Conservation (phyloP, 164 flowering plant species). For the Piper betle region DNA sequence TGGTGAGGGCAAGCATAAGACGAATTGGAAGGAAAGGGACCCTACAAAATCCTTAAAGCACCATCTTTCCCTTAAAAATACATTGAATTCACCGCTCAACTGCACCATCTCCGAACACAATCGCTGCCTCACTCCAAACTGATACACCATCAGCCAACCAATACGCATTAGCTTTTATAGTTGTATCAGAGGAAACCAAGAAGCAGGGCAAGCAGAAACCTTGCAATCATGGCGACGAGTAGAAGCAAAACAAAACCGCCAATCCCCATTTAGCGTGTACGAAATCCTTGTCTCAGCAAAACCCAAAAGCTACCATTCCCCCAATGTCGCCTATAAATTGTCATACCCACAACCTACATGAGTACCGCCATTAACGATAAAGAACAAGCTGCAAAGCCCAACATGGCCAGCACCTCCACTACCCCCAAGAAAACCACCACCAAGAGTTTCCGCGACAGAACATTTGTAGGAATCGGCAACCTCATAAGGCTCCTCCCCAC, state of each 20-base stretch:
- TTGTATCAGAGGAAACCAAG: neutral
- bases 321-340: neutral
- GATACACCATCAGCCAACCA: neutral
- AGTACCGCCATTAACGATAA: neutral
- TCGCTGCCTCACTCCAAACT: neutral
- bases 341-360: neutral
- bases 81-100: neutral
- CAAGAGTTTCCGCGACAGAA: constrained; percentile 10
- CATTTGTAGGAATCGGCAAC: constrained; percentile 45
- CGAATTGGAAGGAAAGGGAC: too few species aligned
- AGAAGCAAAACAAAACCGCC: neutral
- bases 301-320: neutral
- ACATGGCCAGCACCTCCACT: constrained; percentile 2
- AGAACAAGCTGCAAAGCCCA: neutral
- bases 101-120: neutral
- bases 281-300: neutral
- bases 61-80: neutral
- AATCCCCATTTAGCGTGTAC: constrained; percentile 1
- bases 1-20: too few species aligned
- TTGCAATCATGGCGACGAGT: constrained; percentile 1
- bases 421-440: neutral
- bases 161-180: neutral
- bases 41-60: too few species aligned
- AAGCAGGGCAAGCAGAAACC: neutral
- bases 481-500: constrained; percentile 78